Conservation (phyloP, 441 rosid species). For the Pelargonium myrrhifolium region DNA sequence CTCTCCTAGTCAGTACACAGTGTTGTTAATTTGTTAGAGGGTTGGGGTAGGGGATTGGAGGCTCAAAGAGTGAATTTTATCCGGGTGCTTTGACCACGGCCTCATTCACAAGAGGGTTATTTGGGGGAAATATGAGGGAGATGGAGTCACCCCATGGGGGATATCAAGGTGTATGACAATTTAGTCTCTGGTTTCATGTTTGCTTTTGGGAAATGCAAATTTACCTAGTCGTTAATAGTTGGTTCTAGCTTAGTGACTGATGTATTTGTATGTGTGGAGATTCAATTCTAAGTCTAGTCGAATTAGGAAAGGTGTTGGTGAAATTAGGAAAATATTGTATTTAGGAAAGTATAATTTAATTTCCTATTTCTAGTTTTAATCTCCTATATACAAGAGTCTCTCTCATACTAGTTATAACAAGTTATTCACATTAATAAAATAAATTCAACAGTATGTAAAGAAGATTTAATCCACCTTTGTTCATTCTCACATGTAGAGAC, state of each 20-base stretch:
- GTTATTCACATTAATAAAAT: too few relatives aligned
- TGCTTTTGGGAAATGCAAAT: neutral
- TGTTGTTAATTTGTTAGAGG: neutral
- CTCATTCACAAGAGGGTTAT: neutral
- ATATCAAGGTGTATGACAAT: neutral
- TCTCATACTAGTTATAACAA: too few relatives aligned
- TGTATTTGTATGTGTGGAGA: neutral
- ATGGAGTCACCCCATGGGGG: neutral
- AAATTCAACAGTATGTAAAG: too few relatives aligned
- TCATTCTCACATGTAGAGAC: constrained; percentile 49
- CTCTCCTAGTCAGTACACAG: neutral
- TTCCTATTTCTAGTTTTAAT: too few relatives aligned
- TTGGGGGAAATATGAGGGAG: neutral
- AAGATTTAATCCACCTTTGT: constrained; percentile 4
- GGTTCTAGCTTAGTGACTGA: neutral
- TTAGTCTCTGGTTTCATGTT: neutral
- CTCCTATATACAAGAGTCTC: too few relatives aligned
- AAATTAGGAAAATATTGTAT: too few relatives aligned
- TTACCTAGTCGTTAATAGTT: neutral
- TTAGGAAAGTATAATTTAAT: too few relatives aligned
- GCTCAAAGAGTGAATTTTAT: neutral
- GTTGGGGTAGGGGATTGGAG: too few relatives aligned
- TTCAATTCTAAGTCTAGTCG: too few relatives aligned
- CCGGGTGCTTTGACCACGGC: neutral
- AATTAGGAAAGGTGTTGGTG: too few relatives aligned